phyloP scores from a whole-genome alignment of 108 stramenopile genomes.

The Ochromonas danica region DNA sequence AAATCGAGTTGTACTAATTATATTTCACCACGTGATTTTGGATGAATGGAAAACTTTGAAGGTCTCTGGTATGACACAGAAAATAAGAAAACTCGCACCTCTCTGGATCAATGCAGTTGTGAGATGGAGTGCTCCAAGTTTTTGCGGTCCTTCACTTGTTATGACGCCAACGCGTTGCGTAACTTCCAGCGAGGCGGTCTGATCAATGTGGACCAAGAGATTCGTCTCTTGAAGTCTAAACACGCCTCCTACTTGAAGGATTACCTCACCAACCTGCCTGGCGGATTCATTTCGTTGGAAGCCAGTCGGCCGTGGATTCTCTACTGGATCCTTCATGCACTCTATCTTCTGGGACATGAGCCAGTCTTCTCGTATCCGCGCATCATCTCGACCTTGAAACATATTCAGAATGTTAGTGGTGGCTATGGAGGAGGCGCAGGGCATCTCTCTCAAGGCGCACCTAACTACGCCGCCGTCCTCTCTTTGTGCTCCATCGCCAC shows the following conservation, averaged over 20 bases:
- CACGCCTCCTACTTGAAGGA: constrained; percentile 55
- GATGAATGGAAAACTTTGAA: constrained; percentile 29
- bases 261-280: constrained; percentile 44
- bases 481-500: constrained; percentile 48
- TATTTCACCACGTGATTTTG: not conserved
- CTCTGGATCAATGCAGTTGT: constrained; percentile 7
- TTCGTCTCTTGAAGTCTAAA: constrained; percentile 51
- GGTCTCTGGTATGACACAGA: constrained; percentile 10
- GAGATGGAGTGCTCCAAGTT: not conserved
- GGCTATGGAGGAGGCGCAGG: constrained; percentile 92
- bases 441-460: constrained; percentile 88
- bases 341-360: constrained; percentile 72
- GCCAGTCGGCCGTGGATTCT: constrained; percentile 92
- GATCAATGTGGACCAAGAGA: constrained; percentile 18
- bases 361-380: constrained; percentile 49
- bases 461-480: constrained; percentile 81
- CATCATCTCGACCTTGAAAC: constrained; percentile 64
- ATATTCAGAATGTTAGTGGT: constrained; percentile 65
- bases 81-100: not conserved
- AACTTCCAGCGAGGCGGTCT: not conserved
- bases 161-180: not conserved
- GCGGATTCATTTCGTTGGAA: constrained; percentile 78
- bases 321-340: constrained; percentile 89
- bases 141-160: constrained; percentile 20
- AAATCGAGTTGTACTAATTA: too few relatives aligned